Percentiles rank a stretch among this genome's conserved stretches.
These are phyloP conservation scores for Pelargonium myrrhifolium DNA, from an alignment of 441 rosid genomes.

Conservation along the genomic window DNA sequence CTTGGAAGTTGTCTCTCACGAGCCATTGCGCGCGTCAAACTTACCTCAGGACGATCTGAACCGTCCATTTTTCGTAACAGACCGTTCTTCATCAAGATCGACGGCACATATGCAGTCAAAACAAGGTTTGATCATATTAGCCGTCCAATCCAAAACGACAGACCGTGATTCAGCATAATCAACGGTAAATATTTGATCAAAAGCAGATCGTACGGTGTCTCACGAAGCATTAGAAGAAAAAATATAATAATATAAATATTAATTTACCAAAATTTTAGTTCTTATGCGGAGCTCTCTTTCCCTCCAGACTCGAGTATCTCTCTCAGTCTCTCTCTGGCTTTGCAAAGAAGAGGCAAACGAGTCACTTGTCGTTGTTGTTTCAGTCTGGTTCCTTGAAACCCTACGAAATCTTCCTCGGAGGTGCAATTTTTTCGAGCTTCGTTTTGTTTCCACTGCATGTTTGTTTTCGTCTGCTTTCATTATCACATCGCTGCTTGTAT, in stretches of 20 bases:
- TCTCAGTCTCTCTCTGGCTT: not conserved
- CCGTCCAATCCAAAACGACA: no score
- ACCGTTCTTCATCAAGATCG: no score
- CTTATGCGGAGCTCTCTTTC: not conserved
- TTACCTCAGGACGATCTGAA: no score
- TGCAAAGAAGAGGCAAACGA: conserved; percentile 2
- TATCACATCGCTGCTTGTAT: not conserved
- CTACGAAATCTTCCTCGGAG: conserved; percentile 3
- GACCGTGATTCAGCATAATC: not conserved
- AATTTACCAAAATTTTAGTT: not conserved
- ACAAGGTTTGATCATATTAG: no score
- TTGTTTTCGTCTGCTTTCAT: not conserved
- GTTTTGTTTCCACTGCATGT: not conserved
- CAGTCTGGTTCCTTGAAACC: not conserved
- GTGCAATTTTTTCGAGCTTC: not conserved
- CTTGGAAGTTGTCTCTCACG: no score
- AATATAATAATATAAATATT: not conserved
- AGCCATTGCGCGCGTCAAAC: no score
- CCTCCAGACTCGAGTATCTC: not conserved
- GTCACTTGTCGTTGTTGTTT: not conserved
- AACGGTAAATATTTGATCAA: not conserved
- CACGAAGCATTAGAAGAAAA: not conserved
- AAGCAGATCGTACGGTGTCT: not conserved
- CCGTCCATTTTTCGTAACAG: no score
- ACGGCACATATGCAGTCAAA: no score